Conservation (phyloP, 768 basidiomycete genomes). For the Termitomyces sp. region DNA sequence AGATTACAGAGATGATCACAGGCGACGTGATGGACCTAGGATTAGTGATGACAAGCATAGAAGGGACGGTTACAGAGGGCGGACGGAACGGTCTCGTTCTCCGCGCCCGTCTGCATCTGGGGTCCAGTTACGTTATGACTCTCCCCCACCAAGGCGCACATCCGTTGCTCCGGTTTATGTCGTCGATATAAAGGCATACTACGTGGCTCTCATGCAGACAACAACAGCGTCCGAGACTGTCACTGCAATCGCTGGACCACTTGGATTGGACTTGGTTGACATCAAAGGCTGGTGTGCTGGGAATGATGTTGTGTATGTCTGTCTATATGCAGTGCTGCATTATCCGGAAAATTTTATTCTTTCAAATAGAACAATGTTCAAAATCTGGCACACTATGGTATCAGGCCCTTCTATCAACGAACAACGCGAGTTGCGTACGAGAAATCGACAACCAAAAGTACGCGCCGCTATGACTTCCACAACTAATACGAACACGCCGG, state of each 20-base stretch:
- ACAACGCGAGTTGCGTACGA: slow-evolving; percentile 23
- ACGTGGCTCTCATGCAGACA: slow-evolving; percentile 33
- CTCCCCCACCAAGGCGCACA: neutral
- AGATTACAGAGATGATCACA: neutral
- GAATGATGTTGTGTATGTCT: slow-evolving; percentile 44
- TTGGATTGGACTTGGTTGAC: slow-evolving; percentile 25
- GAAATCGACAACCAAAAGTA: neutral
- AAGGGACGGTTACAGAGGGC: slow-evolving; percentile 7
- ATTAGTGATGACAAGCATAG: neutral
- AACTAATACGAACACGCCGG: slow-evolving; percentile 1
- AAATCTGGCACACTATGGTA: slow-evolving; percentile 43
- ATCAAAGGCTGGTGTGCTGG: slow-evolving; percentile 41
- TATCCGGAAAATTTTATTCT: neutral
- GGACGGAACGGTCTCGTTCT: slow-evolving; percentile 17
- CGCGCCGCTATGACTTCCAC: neutral
- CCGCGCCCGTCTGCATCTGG: slow-evolving; percentile 8
- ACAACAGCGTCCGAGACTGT: slow-evolving; percentile 14
- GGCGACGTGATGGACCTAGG: neutral
- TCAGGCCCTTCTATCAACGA: slow-evolving; percentile 42
- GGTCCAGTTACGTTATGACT: neutral
- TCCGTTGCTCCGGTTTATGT: slow-evolving; percentile 29
- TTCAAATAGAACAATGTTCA: slow-evolving; percentile 30
- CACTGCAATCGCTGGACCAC: slow-evolving; percentile 24
- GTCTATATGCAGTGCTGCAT: slow-evolving; percentile 11
- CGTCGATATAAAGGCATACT: slow-evolving; percentile 36